These are phyloP conservation scores for Rhododendron ferrugineum DNA, from an alignment of 148 eudicot species.

Conservation along the genomic window DNA sequence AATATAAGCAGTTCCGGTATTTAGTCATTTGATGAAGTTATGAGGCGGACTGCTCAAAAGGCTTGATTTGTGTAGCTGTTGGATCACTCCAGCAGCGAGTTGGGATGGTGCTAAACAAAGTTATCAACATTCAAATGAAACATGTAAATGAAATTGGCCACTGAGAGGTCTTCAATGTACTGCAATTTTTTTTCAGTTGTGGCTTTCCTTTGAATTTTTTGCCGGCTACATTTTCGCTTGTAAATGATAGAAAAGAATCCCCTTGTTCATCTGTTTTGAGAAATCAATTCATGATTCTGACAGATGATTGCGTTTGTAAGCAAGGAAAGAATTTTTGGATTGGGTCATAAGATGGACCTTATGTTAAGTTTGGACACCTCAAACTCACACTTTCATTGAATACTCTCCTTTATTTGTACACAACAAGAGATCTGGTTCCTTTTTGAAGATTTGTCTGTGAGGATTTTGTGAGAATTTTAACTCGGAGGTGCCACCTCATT, in stretches of 20 bases:
- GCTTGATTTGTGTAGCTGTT: background rate
- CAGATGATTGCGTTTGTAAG: background rate
- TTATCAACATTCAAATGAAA: background rate
- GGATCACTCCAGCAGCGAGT: background rate
- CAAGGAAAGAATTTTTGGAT: no score
- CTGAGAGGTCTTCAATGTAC: background rate
- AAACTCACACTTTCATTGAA: no score
- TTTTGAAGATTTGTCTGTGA: no score
- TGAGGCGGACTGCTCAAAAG: background rate
- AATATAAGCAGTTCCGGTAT: no score
- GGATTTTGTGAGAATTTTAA: no score
- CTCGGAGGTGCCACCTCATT: no score
- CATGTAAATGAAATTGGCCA: background rate
- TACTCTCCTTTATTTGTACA: no score
- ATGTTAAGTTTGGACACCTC: no score
- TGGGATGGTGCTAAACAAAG: background rate
- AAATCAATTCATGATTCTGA: background rate
- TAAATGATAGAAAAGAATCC: background rate
- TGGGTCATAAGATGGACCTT: background rate
- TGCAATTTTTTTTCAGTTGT: background rate
- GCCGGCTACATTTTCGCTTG: background rate
- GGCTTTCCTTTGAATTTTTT: background rate
- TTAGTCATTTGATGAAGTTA: background rate
- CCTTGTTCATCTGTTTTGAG: background rate
- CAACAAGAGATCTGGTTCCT: no score